phyloP scores from a whole-genome alignment of 2,329 filamentous ascomycete species.

The Colletotrichum gloeosporioides region DNA sequence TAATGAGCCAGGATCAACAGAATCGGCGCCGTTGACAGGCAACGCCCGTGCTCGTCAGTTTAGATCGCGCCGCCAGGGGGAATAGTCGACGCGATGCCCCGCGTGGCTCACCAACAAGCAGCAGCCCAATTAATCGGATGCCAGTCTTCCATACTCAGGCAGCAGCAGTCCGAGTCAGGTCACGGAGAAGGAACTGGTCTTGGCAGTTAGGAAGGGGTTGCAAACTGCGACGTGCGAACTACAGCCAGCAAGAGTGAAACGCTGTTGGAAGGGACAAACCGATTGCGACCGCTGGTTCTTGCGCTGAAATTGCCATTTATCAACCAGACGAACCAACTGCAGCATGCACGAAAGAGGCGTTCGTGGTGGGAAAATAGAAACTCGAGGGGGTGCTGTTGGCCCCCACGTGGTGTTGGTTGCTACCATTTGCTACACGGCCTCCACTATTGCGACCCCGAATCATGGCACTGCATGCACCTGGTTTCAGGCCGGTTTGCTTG shows the following conservation, averaged over 20 bases:
- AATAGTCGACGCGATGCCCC: not conserved
- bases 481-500: not conserved
- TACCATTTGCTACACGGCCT: not conserved
- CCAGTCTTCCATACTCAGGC: not conserved
- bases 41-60: not conserved
- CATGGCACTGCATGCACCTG: not conserved
- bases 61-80: not conserved
- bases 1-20: not conserved
- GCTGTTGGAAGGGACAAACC: not conserved
- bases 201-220: not conserved
- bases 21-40: not conserved
- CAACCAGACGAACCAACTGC: not conserved
- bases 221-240: not conserved
- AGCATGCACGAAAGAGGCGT: not conserved
- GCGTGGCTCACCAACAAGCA: not conserved
- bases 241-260: not conserved
- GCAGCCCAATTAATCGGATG: not conserved
- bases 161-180: not conserved
- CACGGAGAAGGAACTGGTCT: not conserved
- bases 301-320: not conserved
- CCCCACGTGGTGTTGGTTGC: conserved; percentile 5
- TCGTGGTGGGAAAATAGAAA: not conserved
- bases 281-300: not conserved
- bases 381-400: not conserved
- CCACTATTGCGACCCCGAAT: not conserved